These are phyloP conservation scores for Mallotus repandus DNA, from an alignment of 441 rosid genomes.

Conservation along the genomic window DNA sequence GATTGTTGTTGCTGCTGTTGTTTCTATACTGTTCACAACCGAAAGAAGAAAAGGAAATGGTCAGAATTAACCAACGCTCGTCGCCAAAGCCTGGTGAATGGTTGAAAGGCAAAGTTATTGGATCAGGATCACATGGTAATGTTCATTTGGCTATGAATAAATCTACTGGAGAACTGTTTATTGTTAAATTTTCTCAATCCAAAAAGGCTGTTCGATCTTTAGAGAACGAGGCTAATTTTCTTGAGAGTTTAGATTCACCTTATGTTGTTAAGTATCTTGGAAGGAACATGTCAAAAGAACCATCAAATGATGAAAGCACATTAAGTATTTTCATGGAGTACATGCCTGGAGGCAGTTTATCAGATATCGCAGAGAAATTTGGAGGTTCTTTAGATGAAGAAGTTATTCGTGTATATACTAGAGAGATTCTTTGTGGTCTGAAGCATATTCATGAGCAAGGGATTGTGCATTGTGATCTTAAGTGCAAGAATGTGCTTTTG, in stretches of 20 bases:
- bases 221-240: conserved; percentile 33
- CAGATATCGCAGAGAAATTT: conserved; percentile 28
- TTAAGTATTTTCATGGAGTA: conserved; percentile 38
- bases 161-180: conserved; percentile 32
- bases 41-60: conserved; percentile 25
- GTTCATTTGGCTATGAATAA: conserved; percentile 41
- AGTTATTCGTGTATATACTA: conserved; percentile 25
- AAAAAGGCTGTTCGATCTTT: conserved; percentile 16
- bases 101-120: conserved; percentile 37
- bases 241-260: conserved; percentile 35
- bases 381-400: conserved; percentile 36
- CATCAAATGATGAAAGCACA: conserved; percentile 9
- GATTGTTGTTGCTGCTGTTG: neutral
- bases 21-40: neutral
- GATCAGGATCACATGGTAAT: conserved; percentile 39
- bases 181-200: conserved; percentile 31
- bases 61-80: neutral
- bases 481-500: conserved; percentile 37
- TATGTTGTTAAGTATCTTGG: conserved; percentile 32
- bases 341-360: conserved; percentile 38
- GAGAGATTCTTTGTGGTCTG: conserved; percentile 34
- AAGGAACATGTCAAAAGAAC: conserved; percentile 17
- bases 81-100: conserved; percentile 24
- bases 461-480: conserved; percentile 39
- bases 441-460: conserved; percentile 34